Base-by-base conservation (phyloP, 1,139 yeast species). In the Yamadazyma trypodendri region DNA sequence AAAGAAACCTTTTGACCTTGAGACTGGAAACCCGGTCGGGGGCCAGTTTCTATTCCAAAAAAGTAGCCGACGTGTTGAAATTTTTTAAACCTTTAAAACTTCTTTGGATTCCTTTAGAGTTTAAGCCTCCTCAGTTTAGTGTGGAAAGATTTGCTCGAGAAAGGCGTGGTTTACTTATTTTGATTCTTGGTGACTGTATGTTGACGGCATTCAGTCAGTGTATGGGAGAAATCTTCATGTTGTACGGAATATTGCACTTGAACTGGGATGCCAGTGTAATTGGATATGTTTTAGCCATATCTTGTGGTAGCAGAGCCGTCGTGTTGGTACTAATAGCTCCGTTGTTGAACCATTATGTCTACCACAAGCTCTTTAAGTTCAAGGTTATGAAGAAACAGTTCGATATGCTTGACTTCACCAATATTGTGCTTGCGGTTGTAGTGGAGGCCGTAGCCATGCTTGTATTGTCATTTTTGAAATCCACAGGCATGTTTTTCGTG, bases 161-260 rank as follows among this genome's bases (percentile, higher is more conserved):
- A 42, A 46, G 72, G 33, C 40, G 53, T 12, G 57, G 62, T 29
- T 77, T 79, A 1, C 16, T 78, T 2, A 38, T 73, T 0, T 55
- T 85, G 24, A 60, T 81, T 0, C 17, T 59, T 1, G 35, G 41
- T 22, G 84, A 81, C 43, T 59, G 77, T 9, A 37, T 75, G 12
- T 42, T 72, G 31, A 14, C 36, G 10, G 32, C 33, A 3, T 34
- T 34, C 24, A 14, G 24, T 16, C 51, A 64, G 20, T 51, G 68
- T 9, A 46, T 68, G 27, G 71, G 73, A 73, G 20, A 48, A 73
- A 43, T 56, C 6, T 34, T 48, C 15, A 55, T 82, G 3, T 59
- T 86, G 24, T 85, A 77, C 50, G 76, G 83, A 1, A 75, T 82
- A 24, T 76, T 68, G 50, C 55, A 52, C 32, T 84, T 79, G 55